Conservation (phyloP, 2,329 filamentous ascomycete genomes). For the Hypoxylon sp. region DNA sequence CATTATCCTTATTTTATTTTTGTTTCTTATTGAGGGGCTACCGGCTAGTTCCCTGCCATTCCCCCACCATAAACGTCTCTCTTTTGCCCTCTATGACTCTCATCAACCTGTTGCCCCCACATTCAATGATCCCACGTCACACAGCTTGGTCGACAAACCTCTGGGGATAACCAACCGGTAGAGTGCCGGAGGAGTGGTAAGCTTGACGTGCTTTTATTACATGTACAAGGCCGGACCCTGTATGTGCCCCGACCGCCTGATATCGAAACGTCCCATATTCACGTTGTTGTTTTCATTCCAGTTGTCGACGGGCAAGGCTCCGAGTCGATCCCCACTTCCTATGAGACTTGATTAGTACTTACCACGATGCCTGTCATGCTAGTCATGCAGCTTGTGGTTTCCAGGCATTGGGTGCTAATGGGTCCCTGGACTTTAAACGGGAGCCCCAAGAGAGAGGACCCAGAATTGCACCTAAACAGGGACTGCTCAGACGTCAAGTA, state of each 20-base stretch:
- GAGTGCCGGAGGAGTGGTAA: slow-evolving; percentile 37
- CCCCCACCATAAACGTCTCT: slow-evolving; percentile 33
- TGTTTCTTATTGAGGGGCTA: slow-evolving; percentile 35
- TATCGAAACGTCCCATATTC: slow-evolving; percentile 36
- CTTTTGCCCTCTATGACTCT: slow-evolving; percentile 30
- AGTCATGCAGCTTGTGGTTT: slow-evolving; percentile 35
- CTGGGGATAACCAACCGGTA: slow-evolving; percentile 38
- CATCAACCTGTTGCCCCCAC: slow-evolving; percentile 37
- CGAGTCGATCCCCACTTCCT: slow-evolving; percentile 21
- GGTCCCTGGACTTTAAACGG: slow-evolving; percentile 37
- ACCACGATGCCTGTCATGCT: slow-evolving; percentile 33
- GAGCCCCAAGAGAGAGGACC: slow-evolving; percentile 26
- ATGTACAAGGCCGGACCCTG: slow-evolving; percentile 34
- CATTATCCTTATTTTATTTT: slow-evolving; percentile 36
- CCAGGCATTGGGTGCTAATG: slow-evolving; percentile 32
- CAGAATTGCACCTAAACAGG: slow-evolving; percentile 34
- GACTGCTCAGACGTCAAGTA: slow-evolving; percentile 32
- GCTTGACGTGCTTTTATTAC: slow-evolving; percentile 38
- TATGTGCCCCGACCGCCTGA: slow-evolving; percentile 25
- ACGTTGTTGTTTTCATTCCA: slow-evolving; percentile 6
- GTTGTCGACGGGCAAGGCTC: slow-evolving; percentile 31
- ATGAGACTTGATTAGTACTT: slow-evolving; percentile 13
- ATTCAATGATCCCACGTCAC: slow-evolving; percentile 43
- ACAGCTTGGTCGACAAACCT: slow-evolving; percentile 35
- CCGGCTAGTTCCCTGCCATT: slow-evolving; percentile 24